These are phyloP conservation scores for Chlorencoelia australis DNA, from an alignment of 2,329 filamentous ascomycete species.

Conservation along the genomic window DNA sequence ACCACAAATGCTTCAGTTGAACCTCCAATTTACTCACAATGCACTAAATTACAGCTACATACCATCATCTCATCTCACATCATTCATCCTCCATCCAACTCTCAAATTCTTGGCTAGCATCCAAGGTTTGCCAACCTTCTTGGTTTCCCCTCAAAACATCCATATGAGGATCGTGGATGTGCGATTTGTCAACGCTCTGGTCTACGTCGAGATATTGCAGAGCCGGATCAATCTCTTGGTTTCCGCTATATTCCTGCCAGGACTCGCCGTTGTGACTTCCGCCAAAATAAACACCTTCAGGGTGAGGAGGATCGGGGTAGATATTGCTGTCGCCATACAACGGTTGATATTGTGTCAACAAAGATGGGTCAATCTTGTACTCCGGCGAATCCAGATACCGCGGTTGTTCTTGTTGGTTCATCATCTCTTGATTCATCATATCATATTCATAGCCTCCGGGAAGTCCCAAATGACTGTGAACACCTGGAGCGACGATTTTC, in stretches of 20 bases:
- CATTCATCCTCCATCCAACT: constrained; percentile 26
- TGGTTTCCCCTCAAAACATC: constrained; percentile 22
- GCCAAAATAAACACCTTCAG: constrained; percentile 18
- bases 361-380: constrained; percentile 21
- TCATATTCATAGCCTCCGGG: constrained; percentile 27
- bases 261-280: constrained; percentile 15
- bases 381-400: constrained; percentile 9
- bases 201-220: constrained; percentile 19
- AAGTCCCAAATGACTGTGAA: constrained; percentile 29
- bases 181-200: constrained; percentile 14
- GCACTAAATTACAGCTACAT: not conserved
- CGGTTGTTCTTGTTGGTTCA: constrained; percentile 8
- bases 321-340: constrained; percentile 11
- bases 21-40: not conserved
- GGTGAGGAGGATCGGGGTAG: constrained; percentile 7
- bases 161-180: constrained; percentile 24
- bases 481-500: constrained; percentile 27
- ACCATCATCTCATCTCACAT: too few relatives aligned
- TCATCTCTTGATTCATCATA: constrained; percentile 20
- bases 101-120: constrained; percentile 24
- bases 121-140: constrained; percentile 26
- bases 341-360: constrained; percentile 18
- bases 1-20: not conserved
- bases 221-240: constrained; percentile 12
- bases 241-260: constrained; percentile 12